phyloP scores from a whole-genome alignment of 2,329 filamentous ascomycete species.

The Pseudogymnoascus sp. region DNA sequence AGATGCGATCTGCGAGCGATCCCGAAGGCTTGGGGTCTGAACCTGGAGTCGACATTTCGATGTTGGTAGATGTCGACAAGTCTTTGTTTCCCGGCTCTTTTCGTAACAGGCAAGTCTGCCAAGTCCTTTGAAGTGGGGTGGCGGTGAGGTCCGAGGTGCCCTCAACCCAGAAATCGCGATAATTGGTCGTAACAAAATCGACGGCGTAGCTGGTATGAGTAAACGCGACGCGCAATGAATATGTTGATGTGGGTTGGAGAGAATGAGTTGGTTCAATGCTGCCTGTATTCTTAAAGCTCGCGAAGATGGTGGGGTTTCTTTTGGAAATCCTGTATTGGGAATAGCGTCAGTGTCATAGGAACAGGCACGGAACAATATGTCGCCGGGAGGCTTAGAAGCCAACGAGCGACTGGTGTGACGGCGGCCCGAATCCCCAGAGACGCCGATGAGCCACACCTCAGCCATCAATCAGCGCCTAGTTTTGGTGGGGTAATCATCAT shows the following conservation, averaged over 20 bases:
- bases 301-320: conserved; percentile 8
- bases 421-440: conserved; percentile 5
- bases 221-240: background rate
- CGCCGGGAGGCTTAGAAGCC: background rate
- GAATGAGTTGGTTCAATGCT: background rate
- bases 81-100: background rate
- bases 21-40: conserved; percentile 14
- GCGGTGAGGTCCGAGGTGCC: conserved; percentile 1
- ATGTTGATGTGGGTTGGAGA: background rate
- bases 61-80: background rate
- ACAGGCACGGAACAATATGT: background rate
- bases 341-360: background rate
- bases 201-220: background rate
- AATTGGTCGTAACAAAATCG: background rate
- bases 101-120: background rate
- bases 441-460: conserved; percentile 6
- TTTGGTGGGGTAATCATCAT: conserved; percentile 7
- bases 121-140: conserved; percentile 5
- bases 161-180: background rate
- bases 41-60: conserved; percentile 5
- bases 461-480: conserved; percentile 3
- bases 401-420: background rate
- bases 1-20: conserved; percentile 40
- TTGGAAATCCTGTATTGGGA: background rate
- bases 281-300: conserved; percentile 1